Base-by-base conservation (phyloP, 192 early-diverging fungal species). In the Diversispora eburnea region DNA sequence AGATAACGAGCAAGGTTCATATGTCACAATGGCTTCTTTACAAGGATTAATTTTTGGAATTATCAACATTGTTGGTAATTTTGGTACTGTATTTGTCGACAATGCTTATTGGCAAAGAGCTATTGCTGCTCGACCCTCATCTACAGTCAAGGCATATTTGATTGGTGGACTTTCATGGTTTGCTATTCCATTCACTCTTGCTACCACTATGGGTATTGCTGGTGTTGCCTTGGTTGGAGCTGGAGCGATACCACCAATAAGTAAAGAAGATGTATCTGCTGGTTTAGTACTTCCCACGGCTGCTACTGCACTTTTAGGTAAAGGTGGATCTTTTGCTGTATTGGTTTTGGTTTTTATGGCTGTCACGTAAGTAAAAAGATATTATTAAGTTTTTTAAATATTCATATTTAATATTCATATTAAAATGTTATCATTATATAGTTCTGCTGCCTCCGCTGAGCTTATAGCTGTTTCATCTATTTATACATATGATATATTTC, bases 151-250 rank as follows among this genome's bases (percentile, higher is more conserved):
- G 65, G 88, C 85, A 4, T 91, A 91, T 73, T 72, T 91, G 45
- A 81, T 91, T 49, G 90, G 90, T n/a, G 91, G 91, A 17, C 78
- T 91, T n/a, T 79, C 84, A n/a, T 91, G 89, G 90, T 91, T 92
- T 56, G 84, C 89, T 43, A 91, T 91, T 77, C 90, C 90, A 0
- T 91, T 91, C 74, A 86, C 85, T 8, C 78, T 92, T 4, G 90
- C 90, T 42, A 92, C 90, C 1, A 90, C 89, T 5, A 83, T 92
- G 57, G 90, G 90, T 6, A 77, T 91, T 43, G 79, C 88, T 12
- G 88, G 83, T n/a, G 81, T 91, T 17, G 90, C 90, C 1, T 79
- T 91, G 13, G 84, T 91, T 51, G 79, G 78, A 5, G 47, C 83
- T 17, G 54, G 73, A 25, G 9, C 8, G 17, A 6, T 7, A 0